Base-by-base conservation (phyloP, 2,329 filamentous ascomycete species). In the Colletotrichum horii region DNA sequence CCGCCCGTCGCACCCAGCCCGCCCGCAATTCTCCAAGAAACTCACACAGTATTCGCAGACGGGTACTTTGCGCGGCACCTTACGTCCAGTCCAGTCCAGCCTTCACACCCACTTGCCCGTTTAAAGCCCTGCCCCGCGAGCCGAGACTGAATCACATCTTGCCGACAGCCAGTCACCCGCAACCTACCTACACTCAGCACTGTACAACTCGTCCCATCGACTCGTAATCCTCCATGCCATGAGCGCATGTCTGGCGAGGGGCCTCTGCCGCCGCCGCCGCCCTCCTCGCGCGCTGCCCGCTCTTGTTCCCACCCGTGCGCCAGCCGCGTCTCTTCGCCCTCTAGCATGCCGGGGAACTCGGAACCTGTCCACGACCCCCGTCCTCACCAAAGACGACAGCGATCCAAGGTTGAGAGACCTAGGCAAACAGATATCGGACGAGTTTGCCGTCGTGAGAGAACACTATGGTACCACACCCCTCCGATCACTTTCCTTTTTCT, bases 401-500 rank as follows among this genome's bases (percentile, higher is more conserved):
- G 87, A 88, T 76, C 84, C 87, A 9, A 82, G 87, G 58, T 78
- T 88, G 30, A 81, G 80, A 12, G 83, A 85, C n/a, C 73, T 88
- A 6, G 87, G 84, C 1, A 83, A 82, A 65, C 78, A 85, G 74
- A 88, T 89, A 66, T 82, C 83, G 48, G 84, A 89, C 70, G 88
- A 89, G 26, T 89, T 87, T 79, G 87, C 88, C 24, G 76, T 79
- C 15, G 82, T 89, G 48, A 84, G 83, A 62, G 85, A 88, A 11
- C 81, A 83, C 62, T 89, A 89, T 77, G 84, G 88, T 89, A 81
- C 43, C 79, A 68, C 19, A n/a, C 48, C 67, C 22, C 36, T 58
- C 24, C 9, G 48, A 68, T 60, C 64, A 28, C 67, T 48, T 48
- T 32, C 36, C 73, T 30, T 34, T 65, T 30, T 68, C 70, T 43